A percentile compares a stretch with the other conserved stretches of the same genome.
Evolutionary conservation across 164 flowering plant genomes (phyloP).

Genomic region (Chloranthus sessilifolius): DNA sequence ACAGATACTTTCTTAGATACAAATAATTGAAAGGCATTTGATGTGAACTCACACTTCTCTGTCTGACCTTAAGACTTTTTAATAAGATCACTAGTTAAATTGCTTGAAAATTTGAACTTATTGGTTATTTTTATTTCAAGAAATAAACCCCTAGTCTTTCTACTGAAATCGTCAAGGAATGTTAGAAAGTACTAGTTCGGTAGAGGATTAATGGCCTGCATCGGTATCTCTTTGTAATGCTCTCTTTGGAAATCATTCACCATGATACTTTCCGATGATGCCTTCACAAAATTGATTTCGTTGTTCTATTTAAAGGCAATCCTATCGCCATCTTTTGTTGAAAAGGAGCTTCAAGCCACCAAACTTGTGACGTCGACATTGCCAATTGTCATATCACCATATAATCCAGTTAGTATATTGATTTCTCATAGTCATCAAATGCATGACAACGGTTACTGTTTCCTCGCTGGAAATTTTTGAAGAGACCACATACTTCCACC

Average conservation of each 20-base stretch:
- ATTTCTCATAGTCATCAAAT: too few relatives aligned
- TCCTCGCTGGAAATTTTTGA: too few relatives aligned
- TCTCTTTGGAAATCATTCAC: neutral
- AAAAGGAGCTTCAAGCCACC: too few relatives aligned
- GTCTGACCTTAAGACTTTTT: neutral
- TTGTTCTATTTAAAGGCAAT: too few relatives aligned
- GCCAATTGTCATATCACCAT: too few relatives aligned
- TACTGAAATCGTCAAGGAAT: neutral
- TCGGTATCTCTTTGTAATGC: neutral
- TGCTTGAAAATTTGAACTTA: neutral
- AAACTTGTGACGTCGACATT: too few relatives aligned
- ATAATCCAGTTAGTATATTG: too few relatives aligned
- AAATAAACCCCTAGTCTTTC: neutral
- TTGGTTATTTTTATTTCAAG: neutral
- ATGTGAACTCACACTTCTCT: neutral
- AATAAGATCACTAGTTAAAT: neutral
- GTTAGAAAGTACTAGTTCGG: neutral
- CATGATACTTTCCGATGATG: neutral
- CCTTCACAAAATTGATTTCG: too few relatives aligned
- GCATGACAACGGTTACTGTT: too few relatives aligned
- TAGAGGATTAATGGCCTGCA: neutral
- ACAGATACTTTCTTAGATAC: too few relatives aligned
- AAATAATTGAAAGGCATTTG: neutral
- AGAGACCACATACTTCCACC: too few relatives aligned
- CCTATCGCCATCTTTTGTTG: too few relatives aligned